Conservation (phyloP, 352 stramenopile genomes). For the Phytophthora tubulina region DNA sequence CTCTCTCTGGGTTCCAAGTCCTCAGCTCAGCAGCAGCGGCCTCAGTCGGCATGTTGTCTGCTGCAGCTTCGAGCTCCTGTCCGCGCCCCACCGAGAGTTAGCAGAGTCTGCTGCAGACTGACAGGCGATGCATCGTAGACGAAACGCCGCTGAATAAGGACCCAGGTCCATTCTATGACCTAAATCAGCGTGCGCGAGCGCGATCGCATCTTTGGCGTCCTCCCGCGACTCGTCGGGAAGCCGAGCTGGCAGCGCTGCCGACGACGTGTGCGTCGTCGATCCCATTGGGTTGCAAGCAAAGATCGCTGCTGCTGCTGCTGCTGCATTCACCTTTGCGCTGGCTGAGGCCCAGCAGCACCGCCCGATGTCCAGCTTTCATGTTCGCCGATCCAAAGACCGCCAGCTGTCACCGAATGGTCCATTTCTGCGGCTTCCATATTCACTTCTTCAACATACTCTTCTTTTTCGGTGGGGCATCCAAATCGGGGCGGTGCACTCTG, state of each 20-base stretch:
- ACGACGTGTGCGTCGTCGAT: background rate
- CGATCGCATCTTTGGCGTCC: constrained; percentile 7
- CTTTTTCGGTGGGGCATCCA: constrained; percentile 8
- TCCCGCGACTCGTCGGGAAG: background rate
- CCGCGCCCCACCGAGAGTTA: background rate
- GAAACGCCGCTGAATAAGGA: constrained; percentile 13
- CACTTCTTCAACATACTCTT: constrained; percentile 13
- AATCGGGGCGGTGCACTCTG: too few relatives aligned
- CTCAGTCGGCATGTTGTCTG: background rate
- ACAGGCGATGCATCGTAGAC: background rate
- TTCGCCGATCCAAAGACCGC: background rate
- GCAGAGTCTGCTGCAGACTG: background rate
- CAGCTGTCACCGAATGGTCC: constrained; percentile 9
- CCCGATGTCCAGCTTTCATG: too few relatives aligned
- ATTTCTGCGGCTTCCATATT: background rate
- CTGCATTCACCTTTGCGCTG: too few relatives aligned
- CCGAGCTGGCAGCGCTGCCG: background rate
- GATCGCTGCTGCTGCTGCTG: too few relatives aligned
- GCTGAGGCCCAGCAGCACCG: too few relatives aligned
- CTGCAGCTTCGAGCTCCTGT: constrained; percentile 7
- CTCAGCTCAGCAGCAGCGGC: background rate
- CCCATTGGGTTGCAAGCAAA: background rate
- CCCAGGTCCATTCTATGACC: constrained; percentile 17
- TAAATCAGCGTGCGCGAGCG: constrained; percentile 24
- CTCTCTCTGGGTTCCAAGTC: background rate